These are phyloP conservation scores for Diaporthe helianthi DNA, from an alignment of 2,329 filamentous ascomycete species.

Conservation along the genomic window DNA sequence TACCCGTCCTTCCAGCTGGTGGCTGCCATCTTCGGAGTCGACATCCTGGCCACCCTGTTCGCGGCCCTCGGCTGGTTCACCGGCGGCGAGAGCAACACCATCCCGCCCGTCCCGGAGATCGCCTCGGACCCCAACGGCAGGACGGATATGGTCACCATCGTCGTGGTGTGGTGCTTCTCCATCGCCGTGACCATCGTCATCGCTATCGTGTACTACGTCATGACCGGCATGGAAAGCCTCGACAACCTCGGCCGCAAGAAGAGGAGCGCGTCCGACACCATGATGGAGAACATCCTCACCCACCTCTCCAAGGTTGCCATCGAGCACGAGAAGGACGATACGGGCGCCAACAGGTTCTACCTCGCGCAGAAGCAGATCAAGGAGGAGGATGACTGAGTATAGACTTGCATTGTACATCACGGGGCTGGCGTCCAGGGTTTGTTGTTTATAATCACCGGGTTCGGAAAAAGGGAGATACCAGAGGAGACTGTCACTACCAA, in stretches of 20 bases:
- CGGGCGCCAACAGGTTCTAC: slow-evolving; percentile 25
- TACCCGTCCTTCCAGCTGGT: slow-evolving; percentile 79
- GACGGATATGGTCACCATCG: slow-evolving; percentile 64
- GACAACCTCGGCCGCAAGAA: slow-evolving; percentile 70
- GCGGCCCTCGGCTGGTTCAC: slow-evolving; percentile 76
- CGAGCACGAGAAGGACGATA: slow-evolving; percentile 59
- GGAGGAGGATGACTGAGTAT: slow-evolving; percentile 32
- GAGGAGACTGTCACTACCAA: slow-evolving; percentile 19
- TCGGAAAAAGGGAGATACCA: slow-evolving; percentile 23
- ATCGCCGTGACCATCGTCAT: slow-evolving; percentile 71
- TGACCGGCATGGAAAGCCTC: slow-evolving; percentile 65
- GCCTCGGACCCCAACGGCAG: slow-evolving; percentile 48
- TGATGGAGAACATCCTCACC: slow-evolving; percentile 71
- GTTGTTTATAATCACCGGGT: slow-evolving; percentile 5
- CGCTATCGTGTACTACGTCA: slow-evolving; percentile 68
- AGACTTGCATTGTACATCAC: slow-evolving; percentile 23
- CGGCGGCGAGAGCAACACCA: slow-evolving; percentile 41
- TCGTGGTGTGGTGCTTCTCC: slow-evolving; percentile 71
- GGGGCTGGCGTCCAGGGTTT: slow-evolving; percentile 10
- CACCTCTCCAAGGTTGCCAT: slow-evolving; percentile 69
- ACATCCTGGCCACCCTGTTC: slow-evolving; percentile 76
- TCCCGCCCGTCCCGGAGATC: slow-evolving; percentile 36
- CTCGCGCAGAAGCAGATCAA: slow-evolving; percentile 32
- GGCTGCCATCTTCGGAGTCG: slow-evolving; percentile 73
- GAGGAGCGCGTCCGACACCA: slow-evolving; percentile 65